phyloP scores from a whole-genome alignment of 345 rosid species.

The Erodium maritimum region DNA sequence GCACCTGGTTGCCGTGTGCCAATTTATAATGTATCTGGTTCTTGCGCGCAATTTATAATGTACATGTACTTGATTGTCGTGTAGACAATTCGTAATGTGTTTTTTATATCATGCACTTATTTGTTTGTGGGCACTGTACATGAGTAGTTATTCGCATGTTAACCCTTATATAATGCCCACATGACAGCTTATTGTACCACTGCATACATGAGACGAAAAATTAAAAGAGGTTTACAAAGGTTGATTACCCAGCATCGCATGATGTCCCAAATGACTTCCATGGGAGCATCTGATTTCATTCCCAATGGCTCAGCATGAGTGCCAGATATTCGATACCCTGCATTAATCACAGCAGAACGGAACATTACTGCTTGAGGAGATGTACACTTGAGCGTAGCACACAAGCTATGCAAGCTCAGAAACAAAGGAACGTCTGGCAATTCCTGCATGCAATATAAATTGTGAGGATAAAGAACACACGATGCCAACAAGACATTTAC shows the following conservation, averaged over 20 bases:
- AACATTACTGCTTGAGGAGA: constrained; percentile 89
- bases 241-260: constrained; percentile 97
- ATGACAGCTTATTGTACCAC: too few species aligned
- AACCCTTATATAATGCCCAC: too few species aligned
- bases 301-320: constrained; percentile 89
- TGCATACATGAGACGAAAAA: not conserved
- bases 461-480: not conserved
- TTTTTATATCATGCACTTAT: too few species aligned
- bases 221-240: not conserved
- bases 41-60: too few species aligned
- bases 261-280: constrained; percentile 96
- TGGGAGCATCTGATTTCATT: constrained; percentile 93
- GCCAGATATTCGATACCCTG: constrained; percentile 85
- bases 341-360: constrained; percentile 91
- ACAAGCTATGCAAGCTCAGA: constrained; percentile 86
- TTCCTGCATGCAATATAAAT: constrained; percentile 44
- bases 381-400: constrained; percentile 86
- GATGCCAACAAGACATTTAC: too few species aligned
- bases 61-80: too few species aligned
- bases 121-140: too few species aligned
- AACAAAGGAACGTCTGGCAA: constrained; percentile 90
- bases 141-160: too few species aligned
- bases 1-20: too few species aligned
- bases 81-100: too few species aligned
- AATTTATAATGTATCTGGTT: too few species aligned